Evolutionary conservation across 495 filamentous ascomycete species (phyloP).

Genomic region (Filosporella fistucella): DNA sequence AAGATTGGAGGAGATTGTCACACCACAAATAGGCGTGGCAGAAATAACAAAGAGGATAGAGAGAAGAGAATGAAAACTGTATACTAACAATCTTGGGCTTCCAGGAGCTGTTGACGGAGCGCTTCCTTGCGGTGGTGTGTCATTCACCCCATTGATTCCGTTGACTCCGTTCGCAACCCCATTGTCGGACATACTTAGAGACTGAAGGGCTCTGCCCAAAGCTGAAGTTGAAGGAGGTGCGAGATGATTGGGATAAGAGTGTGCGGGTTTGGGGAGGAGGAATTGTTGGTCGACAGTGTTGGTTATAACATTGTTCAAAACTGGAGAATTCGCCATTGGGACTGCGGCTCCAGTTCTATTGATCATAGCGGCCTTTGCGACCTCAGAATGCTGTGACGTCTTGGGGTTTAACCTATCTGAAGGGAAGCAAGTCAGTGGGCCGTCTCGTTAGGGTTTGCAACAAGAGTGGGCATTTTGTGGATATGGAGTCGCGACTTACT

Average conservation of each 20-base stretch:
- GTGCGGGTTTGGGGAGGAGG: conserved; percentile 8
- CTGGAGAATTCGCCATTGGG: conserved; percentile 2
- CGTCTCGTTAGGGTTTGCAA: neutral
- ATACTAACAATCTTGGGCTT: conserved; percentile 47
- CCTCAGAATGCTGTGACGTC: conserved; percentile 33
- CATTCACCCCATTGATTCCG: conserved; percentile 18
- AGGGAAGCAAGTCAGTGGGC: neutral
- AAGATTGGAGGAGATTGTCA: no score
- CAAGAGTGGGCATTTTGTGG: no score
- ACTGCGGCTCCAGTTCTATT: conserved; percentile 28
- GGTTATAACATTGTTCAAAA: conserved; percentile 5
- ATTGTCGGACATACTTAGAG: conserved; percentile 23
- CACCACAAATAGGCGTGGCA: no score
- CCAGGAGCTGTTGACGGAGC: conserved; percentile 47
- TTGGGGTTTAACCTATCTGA: neutral
- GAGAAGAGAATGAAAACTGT: conserved; percentile 12
- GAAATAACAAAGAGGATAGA: conserved; percentile 9
- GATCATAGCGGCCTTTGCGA: conserved; percentile 48
- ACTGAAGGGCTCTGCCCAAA: conserved; percentile 16
- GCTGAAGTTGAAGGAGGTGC: conserved; percentile 17
- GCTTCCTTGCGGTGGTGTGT: conserved; percentile 32
- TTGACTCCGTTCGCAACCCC: conserved; percentile 28
- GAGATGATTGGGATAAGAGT: conserved; percentile 14
- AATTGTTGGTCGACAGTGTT: conserved; percentile 6
- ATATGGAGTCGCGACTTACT: neutral